Percentiles rank a stretch among this genome's conserved stretches.
Evolutionary conservation across 306 rosid species (phyloP).

Genomic region (Sindora glabra): DNA sequence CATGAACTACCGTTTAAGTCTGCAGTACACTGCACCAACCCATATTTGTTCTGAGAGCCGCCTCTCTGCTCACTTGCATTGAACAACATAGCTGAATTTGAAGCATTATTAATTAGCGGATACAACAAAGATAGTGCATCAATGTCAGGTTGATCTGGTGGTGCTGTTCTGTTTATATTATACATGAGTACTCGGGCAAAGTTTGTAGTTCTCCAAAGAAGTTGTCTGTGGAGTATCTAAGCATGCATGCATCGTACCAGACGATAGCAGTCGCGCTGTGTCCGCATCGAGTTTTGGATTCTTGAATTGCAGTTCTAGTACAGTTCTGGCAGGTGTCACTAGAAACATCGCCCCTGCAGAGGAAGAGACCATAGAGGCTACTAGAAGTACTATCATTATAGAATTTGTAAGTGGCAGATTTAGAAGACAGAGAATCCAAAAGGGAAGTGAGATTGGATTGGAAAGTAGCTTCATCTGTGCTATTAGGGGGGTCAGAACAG

Average conservation of each 20-base stretch:
- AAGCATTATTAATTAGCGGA: slow-evolving; percentile 13
- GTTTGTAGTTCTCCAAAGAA: slow-evolving; percentile 3
- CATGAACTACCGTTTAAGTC: slow-evolving; percentile 14
- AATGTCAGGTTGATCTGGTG: not conserved
- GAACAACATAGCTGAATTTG: slow-evolving; percentile 6
- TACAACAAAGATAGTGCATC: slow-evolving; percentile 8
- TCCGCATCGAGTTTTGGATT: not conserved
- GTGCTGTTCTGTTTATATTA: not conserved
- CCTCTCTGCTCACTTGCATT: not conserved
- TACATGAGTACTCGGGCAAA: not conserved
- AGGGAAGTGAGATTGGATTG: too few species aligned
- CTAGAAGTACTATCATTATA: too few species aligned
- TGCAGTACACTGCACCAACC: slow-evolving; percentile 37
- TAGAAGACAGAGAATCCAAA: too few species aligned
- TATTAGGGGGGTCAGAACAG: too few species aligned
- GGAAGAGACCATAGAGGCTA: slow-evolving; percentile 16
- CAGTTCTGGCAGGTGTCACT: slow-evolving; percentile 1
- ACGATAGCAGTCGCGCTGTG: not conserved
- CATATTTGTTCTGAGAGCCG: not conserved
- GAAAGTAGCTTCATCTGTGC: too few species aligned
- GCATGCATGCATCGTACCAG: slow-evolving; percentile 20
- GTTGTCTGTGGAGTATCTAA: not conserved
- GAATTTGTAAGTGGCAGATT: too few species aligned
- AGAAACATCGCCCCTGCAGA: slow-evolving; percentile 16
- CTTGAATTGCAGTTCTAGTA: not conserved